A percentile compares a stretch with the other conserved stretches of the same genome.
Evolutionary conservation across 2,329 filamentous ascomycete species (phyloP).

Genomic region (Fusarium sulawesiense): DNA sequence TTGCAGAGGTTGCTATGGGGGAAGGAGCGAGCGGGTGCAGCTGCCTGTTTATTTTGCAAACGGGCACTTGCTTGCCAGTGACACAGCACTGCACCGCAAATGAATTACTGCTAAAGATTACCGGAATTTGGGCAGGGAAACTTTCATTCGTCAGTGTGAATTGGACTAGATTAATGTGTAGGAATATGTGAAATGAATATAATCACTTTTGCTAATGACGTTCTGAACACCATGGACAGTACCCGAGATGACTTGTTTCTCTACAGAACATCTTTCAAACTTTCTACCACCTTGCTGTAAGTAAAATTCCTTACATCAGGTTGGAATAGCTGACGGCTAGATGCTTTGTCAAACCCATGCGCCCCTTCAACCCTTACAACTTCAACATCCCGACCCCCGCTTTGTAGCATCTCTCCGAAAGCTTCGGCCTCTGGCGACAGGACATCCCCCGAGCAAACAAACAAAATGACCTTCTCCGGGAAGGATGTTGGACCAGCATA

Average conservation of each 20-base stretch:
- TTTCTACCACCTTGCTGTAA: slow-evolving; percentile 12
- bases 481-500: slow-evolving; percentile 41
- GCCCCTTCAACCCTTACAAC: slow-evolving; percentile 24
- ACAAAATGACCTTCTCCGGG: slow-evolving; percentile 39
- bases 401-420: slow-evolving; percentile 44
- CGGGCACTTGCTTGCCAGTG: not conserved
- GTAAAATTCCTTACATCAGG: slow-evolving; percentile 10
- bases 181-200: accelerated
- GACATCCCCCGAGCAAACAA: slow-evolving; percentile 52
- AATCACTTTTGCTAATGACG: accelerated
- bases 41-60: not conserved
- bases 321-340: slow-evolving; percentile 1
- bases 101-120: not conserved
- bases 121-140: accelerated
- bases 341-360: slow-evolving; percentile 43
- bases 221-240: accelerated
- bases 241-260: accelerated
- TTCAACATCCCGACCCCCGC: slow-evolving; percentile 16
- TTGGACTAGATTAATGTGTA: too few relatives aligned
- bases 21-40: not conserved
- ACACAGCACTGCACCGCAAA: not conserved
- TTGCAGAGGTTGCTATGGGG: not conserved
- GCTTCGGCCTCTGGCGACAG: slow-evolving; percentile 51
- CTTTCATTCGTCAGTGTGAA: not conserved
- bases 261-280: slow-evolving; percentile 1